Base-by-base conservation (phyloP, 352 stramenopile species). In the Globisporangium barbulae region DNA sequence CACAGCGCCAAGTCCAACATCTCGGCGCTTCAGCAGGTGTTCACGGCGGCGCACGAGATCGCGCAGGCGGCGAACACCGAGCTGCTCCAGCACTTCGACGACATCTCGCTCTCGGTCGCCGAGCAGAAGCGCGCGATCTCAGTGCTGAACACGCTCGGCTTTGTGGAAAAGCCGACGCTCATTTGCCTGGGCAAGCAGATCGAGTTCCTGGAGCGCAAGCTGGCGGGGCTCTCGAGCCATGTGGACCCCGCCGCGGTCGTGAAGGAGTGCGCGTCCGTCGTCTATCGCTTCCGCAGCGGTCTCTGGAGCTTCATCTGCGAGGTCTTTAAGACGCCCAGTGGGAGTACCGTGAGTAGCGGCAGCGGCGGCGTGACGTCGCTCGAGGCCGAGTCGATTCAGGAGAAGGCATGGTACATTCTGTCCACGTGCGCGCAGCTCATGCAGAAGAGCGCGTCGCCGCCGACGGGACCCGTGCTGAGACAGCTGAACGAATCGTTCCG, bases 241-340 rank as follows among this genome's bases (percentile, higher is more conserved):
- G 49, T 22, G 3, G 66, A 75, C 15, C 53, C 68, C 9, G 61
- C 73, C 1, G 67, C 67, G 1, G 65, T 90, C n/a, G 78, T 94
- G 28, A 76, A 75, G 37, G 80, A 85, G 25, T 88, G 78, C 45
- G 71, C 74, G 0, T 75, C 68, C 5, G 62, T 90, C 37, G 72
- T 90, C n/a, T 72, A 72, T 28, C 79, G 82, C 19, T 92, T 94
- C 64, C 76, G 78, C 17, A 89, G 67, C 33, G 80, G 85, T 0
- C 61, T 94, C 8, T 92, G 85, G 85, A 69, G 74, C 7, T 81
- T 92, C 13, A 83, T 92, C 39, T 92, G 83, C 59, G 83, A 94
- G 25, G 55, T 89, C 7, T 91, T 94, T 65, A 84, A 86, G 65
- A 72, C 76, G 0, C 57, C 76, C n/a, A 62, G 71, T 9, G 54